phyloP scores from a whole-genome alignment of 208 protist genomes.

The Leishmania major region DNA sequence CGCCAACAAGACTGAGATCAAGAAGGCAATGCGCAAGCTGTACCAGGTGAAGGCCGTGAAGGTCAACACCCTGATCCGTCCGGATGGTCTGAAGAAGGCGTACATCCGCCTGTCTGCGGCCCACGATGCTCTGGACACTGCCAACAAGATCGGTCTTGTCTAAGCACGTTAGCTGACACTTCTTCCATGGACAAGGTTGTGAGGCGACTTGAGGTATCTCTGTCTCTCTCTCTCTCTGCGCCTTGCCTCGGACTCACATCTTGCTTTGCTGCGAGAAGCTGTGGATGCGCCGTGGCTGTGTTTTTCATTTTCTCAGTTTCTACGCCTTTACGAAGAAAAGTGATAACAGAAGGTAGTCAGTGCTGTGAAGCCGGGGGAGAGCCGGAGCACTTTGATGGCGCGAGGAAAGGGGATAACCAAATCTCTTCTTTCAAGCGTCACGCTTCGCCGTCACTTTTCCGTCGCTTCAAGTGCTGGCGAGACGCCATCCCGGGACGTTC shows the following conservation, averaged over 20 bases:
- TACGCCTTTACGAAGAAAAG: not conserved
- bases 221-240: not conserved
- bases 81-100: constrained; percentile 99
- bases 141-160: constrained; percentile 97
- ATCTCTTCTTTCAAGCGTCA: not conserved
- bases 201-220: not conserved
- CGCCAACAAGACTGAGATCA: constrained; percentile 99
- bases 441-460: not conserved
- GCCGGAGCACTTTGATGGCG: not conserved
- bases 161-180: not conserved
- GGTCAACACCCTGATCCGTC: constrained; percentile 99
- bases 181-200: not conserved
- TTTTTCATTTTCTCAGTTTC: not conserved
- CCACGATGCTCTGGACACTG: constrained; percentile 98
- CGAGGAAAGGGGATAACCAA: not conserved
- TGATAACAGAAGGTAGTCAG: too few species aligned
- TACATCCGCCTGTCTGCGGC: constrained; percentile 96
- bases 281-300: too few species aligned
- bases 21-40: constrained; percentile 97
- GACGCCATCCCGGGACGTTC: not conserved
- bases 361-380: not conserved
- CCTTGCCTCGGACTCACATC: not conserved
- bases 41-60: constrained; percentile 98
- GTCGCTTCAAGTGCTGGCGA: not conserved
- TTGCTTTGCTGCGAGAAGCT: not conserved